Evolutionary conservation across 2,329 filamentous ascomycete genomes (phyloP).

Genomic region (Helicocarpus griseus): DNA sequence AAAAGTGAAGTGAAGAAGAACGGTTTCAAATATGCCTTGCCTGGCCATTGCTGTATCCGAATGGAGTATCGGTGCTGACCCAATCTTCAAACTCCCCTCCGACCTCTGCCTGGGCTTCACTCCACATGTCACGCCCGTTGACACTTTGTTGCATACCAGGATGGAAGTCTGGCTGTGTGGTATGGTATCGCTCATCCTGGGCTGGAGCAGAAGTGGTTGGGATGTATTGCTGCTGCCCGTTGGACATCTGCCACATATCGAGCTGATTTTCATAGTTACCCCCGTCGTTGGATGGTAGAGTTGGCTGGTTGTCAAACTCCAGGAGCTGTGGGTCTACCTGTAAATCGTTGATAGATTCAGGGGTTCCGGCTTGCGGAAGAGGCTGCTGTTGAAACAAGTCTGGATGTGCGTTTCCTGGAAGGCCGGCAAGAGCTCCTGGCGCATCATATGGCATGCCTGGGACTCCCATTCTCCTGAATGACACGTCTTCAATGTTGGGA

Average conservation of each 20-base stretch:
- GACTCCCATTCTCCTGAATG: slow-evolving; percentile 30
- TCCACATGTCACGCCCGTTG: slow-evolving; percentile 27
- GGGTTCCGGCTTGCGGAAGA: slow-evolving; percentile 18
- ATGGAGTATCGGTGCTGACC: slow-evolving; percentile 21
- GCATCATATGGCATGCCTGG: slow-evolving; percentile 22
- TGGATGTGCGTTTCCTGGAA: slow-evolving; percentile 34
- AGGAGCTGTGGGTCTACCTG: slow-evolving; percentile 37
- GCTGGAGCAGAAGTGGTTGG: slow-evolving; percentile 6
- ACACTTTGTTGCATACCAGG: slow-evolving; percentile 22
- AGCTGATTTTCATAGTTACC: slow-evolving; percentile 14
- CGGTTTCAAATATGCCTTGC: slow-evolving; percentile 1
- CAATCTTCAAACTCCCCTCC: slow-evolving; percentile 39
- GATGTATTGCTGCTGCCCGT: slow-evolving; percentile 14
- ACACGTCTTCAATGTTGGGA: slow-evolving; percentile 34
- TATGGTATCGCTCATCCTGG: slow-evolving; percentile 13
- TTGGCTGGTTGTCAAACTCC: slow-evolving; percentile 16
- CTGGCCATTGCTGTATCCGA: background rate
- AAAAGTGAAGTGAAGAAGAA: too few species aligned
- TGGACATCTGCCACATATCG: slow-evolving; percentile 17
- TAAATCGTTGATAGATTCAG: slow-evolving; percentile 17
- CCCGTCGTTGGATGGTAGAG: slow-evolving; percentile 3
- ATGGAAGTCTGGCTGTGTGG: slow-evolving; percentile 16
- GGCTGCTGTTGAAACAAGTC: slow-evolving; percentile 28
- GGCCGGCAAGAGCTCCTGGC: slow-evolving; percentile 30
- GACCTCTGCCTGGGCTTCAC: slow-evolving; percentile 27